Percentiles rank a stretch among this genome's conserved stretches.
These are phyloP conservation scores for Noccaea caerulescens DNA, from an alignment of 345 rosid genomes.

Conservation along the genomic window DNA sequence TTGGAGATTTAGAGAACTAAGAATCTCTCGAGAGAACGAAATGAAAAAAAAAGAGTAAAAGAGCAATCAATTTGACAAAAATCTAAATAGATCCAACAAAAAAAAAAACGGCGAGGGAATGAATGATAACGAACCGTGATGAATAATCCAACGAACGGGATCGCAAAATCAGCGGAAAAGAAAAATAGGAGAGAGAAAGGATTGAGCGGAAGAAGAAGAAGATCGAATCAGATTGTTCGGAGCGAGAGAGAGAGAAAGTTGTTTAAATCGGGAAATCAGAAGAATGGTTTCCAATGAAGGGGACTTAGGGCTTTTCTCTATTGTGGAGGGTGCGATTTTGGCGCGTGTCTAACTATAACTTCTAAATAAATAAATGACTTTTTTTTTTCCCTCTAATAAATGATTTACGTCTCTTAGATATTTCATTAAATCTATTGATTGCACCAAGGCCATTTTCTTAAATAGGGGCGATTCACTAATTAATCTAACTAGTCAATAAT, in stretches of 20 bases:
- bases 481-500: too few species aligned
- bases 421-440: background rate
- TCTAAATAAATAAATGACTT: background rate
- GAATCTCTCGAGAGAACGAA: background rate
- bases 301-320: background rate
- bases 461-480: background rate
- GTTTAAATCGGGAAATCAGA: background rate
- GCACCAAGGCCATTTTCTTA: background rate
- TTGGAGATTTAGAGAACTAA: background rate
- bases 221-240: conserved; percentile 15
- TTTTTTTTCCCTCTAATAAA: background rate
- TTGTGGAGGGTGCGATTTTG: conserved; percentile 30
- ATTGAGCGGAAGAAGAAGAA: conserved; percentile 20
- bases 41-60: conserved; percentile 10
- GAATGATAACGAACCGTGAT: conserved; percentile 16
- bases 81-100: conserved; percentile 33
- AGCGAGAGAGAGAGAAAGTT: conserved; percentile 4
- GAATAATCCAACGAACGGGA: conserved; percentile 28
- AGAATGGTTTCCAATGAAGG: conserved; percentile 7
- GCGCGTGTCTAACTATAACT: conserved; percentile 40
- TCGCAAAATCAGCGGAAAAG: conserved; percentile 10
- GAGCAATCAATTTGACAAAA: background rate
- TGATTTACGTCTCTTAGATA: background rate
- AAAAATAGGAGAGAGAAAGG: conserved; percentile 1
- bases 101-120: conserved; percentile 21